Evolutionary conservation across 2,329 filamentous ascomycete genomes (phyloP).

Genomic region (Colletotrichum horii): DNA sequence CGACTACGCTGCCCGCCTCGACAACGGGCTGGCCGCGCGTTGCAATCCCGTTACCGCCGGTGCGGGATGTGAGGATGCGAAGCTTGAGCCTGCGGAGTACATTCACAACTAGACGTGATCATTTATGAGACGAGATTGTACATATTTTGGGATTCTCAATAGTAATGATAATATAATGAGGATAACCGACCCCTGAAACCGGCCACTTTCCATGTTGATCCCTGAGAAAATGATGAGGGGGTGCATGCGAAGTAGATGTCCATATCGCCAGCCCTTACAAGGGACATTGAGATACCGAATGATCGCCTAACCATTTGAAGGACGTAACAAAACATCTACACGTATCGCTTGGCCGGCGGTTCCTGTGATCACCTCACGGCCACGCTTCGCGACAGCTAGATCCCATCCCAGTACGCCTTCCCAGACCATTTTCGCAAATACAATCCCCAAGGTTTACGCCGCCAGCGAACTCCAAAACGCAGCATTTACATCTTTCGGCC

Average conservation of each 20-base stretch:
- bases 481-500: constrained; percentile 38
- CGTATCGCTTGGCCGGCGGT: not conserved
- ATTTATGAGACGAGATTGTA: not conserved
- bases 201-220: not conserved
- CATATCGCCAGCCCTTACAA: not conserved
- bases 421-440: not conserved
- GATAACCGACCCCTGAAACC: not conserved
- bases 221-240: no score
- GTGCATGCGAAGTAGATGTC: not conserved
- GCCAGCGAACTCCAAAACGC: constrained; percentile 19
- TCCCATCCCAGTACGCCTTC: not conserved
- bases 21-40: constrained; percentile 26
- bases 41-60: constrained; percentile 36
- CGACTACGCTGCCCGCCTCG: constrained; percentile 45
- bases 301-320: not conserved
- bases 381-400: not conserved
- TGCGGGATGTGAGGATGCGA: constrained; percentile 22
- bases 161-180: constrained; percentile 3
- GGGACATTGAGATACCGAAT: not conserved
- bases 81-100: constrained; percentile 26
- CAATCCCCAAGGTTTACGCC: not conserved
- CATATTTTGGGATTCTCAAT: not conserved
- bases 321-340: not conserved
- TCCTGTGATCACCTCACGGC: not conserved
- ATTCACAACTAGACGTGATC: constrained; percentile 12